A percentile compares a stretch with the other conserved stretches of the same genome.
Evolutionary conservation across 192 early-diverging fungal species (phyloP).

Genomic region (Pecoramyces ruminantium): DNA sequence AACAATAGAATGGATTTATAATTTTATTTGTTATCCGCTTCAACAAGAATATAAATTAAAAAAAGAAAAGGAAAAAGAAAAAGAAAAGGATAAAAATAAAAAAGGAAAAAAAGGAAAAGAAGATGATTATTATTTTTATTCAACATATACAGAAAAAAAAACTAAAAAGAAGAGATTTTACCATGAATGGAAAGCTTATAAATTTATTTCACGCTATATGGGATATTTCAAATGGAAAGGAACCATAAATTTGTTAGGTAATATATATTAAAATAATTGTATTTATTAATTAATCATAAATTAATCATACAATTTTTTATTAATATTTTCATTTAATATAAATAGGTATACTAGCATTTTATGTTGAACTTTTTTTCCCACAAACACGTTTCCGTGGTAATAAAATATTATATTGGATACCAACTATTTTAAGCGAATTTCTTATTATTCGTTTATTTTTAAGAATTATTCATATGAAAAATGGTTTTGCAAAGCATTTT

Average conservation of each 20-base stretch:
- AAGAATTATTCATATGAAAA: background rate
- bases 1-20: background rate
- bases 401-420: background rate
- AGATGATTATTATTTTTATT: background rate
- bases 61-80: background rate
- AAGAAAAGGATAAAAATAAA: background rate
- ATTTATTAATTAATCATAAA: too few species aligned
- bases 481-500: background rate
- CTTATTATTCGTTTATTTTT: background rate
- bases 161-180: background rate
- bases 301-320: too few species aligned
- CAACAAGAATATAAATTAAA: background rate
- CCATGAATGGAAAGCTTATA: background rate
- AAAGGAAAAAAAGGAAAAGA: background rate
- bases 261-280: too few species aligned
- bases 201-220: background rate
- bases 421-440: background rate
- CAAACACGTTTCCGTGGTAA: background rate
- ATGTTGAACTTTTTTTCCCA: background rate
- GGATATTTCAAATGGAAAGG: background rate
- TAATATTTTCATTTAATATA: too few species aligned
- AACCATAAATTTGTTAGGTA: background rate
- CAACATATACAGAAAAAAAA: background rate
- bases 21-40: background rate
- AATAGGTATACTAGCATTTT: background rate